Percentiles rank a stretch among this genome's conserved stretches.
Evolutionary conservation across 2,329 filamentous ascomycete species (phyloP).

Genomic region (Pseudonectria foliicola): DNA sequence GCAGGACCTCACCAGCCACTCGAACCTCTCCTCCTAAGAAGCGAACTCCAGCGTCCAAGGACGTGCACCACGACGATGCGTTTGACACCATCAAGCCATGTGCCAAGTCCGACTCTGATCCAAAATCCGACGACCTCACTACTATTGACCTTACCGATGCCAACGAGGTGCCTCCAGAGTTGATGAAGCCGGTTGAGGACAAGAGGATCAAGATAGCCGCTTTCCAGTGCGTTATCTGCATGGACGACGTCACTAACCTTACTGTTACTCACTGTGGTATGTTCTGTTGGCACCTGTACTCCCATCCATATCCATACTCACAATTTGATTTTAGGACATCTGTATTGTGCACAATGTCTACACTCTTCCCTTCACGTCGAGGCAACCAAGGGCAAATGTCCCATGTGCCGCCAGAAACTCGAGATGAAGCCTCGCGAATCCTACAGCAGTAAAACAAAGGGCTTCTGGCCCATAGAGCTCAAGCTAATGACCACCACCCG

Average conservation of each 20-base stretch:
- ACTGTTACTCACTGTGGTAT: constrained; percentile 62
- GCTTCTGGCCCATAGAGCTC: constrained; percentile 52
- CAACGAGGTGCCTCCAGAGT: constrained; percentile 36
- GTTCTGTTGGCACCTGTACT: constrained; percentile 21
- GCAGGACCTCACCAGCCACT: constrained; percentile 11
- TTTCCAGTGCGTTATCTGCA: constrained; percentile 62
- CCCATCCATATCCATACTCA: constrained; percentile 4
- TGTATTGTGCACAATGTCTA: constrained; percentile 58
- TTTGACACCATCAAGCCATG: constrained; percentile 19
- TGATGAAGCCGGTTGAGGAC: constrained; percentile 39
- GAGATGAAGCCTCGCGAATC: constrained; percentile 37
- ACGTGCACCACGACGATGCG: constrained; percentile 22
- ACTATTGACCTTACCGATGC: constrained; percentile 33
- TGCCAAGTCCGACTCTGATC: constrained; percentile 7
- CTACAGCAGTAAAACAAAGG: constrained; percentile 41
- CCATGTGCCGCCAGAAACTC: constrained; percentile 56
- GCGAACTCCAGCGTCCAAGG: constrained; percentile 4
- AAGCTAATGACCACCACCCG: constrained; percentile 53
- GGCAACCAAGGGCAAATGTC: constrained; percentile 49
- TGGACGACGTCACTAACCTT: constrained; percentile 52
- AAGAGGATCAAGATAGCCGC: constrained; percentile 45
- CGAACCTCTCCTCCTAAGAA: background rate
- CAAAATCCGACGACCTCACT: constrained; percentile 18
- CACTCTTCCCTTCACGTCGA: constrained; percentile 54
- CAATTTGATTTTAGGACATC: constrained; percentile 41